Evolutionary conservation across 768 basidiomycete genomes (phyloP).

Genomic region (Trametopsis cervina): DNA sequence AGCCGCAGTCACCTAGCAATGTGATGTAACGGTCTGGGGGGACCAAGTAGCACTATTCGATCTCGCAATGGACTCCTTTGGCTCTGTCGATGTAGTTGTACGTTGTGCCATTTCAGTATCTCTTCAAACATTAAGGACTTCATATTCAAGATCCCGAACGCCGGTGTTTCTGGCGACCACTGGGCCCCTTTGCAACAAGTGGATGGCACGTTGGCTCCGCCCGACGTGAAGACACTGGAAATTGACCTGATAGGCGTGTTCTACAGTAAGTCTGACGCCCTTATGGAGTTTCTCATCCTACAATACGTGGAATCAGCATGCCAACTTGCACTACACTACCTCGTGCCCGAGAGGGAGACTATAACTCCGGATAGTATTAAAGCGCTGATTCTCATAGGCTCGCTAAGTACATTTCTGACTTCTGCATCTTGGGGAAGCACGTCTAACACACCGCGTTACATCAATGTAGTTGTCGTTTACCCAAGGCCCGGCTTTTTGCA

Average conservation of each 20-base stretch:
- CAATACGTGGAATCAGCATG: slow-evolving; percentile 17
- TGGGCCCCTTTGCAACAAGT: slow-evolving; percentile 5
- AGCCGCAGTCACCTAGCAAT: slow-evolving; percentile 9
- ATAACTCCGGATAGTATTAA: slow-evolving; percentile 15
- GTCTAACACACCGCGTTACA: too few relatives aligned
- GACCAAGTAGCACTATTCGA: slow-evolving; percentile 26
- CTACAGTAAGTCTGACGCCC: slow-evolving; percentile 23
- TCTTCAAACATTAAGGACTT: neutral
- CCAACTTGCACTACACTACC: slow-evolving; percentile 26
- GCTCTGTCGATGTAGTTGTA: slow-evolving; percentile 26
- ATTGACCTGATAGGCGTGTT: slow-evolving; percentile 26
- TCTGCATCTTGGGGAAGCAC: neutral
- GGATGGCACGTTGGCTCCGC: slow-evolving; percentile 22
- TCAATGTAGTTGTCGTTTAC: too few relatives aligned
- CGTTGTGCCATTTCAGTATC: slow-evolving; percentile 1
- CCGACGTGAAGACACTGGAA: slow-evolving; percentile 20
- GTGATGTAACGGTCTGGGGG: slow-evolving; percentile 20
- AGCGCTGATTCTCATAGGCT: slow-evolving; percentile 27
- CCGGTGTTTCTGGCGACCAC: slow-evolving; percentile 4
- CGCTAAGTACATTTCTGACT: slow-evolving; percentile 18
- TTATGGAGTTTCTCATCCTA: neutral
- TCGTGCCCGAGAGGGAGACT: slow-evolving; percentile 15
- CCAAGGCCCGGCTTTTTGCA: too few relatives aligned
- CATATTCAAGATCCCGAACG: slow-evolving; percentile 4
- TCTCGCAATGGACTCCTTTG: slow-evolving; percentile 19